Evolutionary conservation across 2,329 filamentous ascomycete species (phyloP), one percentile per base, ranked within the genome.

Genomic region (Microcyclospora tardicrescens): DNA sequence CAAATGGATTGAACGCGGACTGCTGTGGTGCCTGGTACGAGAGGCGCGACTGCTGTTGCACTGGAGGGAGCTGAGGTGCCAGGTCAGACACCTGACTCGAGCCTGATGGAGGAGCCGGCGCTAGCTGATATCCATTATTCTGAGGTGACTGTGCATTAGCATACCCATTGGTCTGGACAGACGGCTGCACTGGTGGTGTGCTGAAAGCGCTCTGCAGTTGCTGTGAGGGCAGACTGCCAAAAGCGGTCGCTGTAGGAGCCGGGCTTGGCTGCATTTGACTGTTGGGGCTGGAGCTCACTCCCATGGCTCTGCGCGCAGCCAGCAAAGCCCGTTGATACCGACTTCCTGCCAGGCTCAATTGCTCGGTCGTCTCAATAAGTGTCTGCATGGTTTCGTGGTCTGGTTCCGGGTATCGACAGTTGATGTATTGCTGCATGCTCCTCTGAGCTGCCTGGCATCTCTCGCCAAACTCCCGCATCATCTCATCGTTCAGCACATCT

Each of bases 301-400:
- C 61, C 13, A 59, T 47, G 3, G 59, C 53, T 36, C 70, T 67
- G 34, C 75, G 65, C 8, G 75, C 75, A 43, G 71, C 64, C 6
- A 79, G 64, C 31, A 93, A 66, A 9, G 85, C 81, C 39, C 86
- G 77, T 60, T 93, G 84, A 59, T 95, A 84, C 56, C 85, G 79
- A 46, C 78, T 91, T 31, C 89, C 69, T 0, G 87, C 80, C 33
- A 83, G 75, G 43, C 84, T 83, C 24, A 98, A 69, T 56, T 89
- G 82, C 61, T 96, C 91, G 57, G 93, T 94, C 11, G 85, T 91
- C 60, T 95, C 86, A 54, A 98, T 94, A 44, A 98, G 67, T 11
- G 78, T 87, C 56, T 91, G 78, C 73, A 96, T 85, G 1, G 89
- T 96, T 49, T 94, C 81, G 53, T 94, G 89, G 59, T 96, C 91